Conservation (phyloP, 2,329 filamentous ascomycete species). For the Colletotrichum chlorophyti region DNA sequence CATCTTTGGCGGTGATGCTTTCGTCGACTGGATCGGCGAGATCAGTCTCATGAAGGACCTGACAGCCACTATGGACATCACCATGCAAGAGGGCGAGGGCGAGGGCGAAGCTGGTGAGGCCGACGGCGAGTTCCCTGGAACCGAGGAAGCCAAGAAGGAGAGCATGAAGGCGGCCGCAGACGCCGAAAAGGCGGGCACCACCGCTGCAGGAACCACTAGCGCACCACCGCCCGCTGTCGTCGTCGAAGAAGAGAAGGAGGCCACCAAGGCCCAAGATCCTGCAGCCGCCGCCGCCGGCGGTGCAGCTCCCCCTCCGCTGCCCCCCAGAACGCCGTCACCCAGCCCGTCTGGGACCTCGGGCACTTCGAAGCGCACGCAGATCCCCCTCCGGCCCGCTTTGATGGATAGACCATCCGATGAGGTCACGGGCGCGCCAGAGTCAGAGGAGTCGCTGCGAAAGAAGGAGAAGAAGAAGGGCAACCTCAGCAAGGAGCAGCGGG, state of each 20-base stretch:
- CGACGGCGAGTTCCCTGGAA: slow-evolving; percentile 62
- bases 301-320: slow-evolving; percentile 27
- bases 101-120: slow-evolving; percentile 63
- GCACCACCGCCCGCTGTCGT: slow-evolving; percentile 46
- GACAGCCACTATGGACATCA: slow-evolving; percentile 98
- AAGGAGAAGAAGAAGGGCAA: slow-evolving; percentile 86
- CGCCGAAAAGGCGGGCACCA: slow-evolving; percentile 35
- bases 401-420: slow-evolving; percentile 84
- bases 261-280: slow-evolving; percentile 22
- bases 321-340: slow-evolving; percentile 43
- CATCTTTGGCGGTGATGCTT: slow-evolving; percentile 97
- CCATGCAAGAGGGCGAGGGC: slow-evolving; percentile 80
- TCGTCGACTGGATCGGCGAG: slow-evolving; percentile 96
- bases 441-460: slow-evolving; percentile 51
- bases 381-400: slow-evolving; percentile 83
- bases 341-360: slow-evolving; percentile 43
- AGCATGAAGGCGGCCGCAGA: slow-evolving; percentile 53
- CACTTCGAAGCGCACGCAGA: slow-evolving; percentile 52
- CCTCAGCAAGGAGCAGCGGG: slow-evolving; percentile 88
- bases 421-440: slow-evolving; percentile 74
- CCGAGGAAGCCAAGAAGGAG: slow-evolving; percentile 62
- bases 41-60: slow-evolving; percentile 99
- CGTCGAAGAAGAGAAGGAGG: slow-evolving; percentile 46
- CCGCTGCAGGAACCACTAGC: slow-evolving; percentile 32
- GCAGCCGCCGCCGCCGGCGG: slow-evolving; percentile 23